Percentiles rank a stretch among this genome's conserved stretches.
These are phyloP conservation scores for Pichia cactophila DNA, from an alignment of 1,139 yeast genomes.

Conservation along the genomic window DNA sequence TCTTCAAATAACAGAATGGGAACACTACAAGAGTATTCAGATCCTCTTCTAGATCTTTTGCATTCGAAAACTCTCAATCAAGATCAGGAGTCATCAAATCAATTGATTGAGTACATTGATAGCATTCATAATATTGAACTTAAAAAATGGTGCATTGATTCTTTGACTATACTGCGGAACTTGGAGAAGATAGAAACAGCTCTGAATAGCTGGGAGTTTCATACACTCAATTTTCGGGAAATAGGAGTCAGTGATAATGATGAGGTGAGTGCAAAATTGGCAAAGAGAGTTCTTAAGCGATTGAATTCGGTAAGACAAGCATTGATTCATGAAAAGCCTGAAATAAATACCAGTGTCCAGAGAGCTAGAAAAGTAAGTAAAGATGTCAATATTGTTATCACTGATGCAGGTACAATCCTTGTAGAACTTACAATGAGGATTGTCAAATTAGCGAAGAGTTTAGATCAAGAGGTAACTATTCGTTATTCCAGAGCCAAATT, in stretches of 20 bases:
- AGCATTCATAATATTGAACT: constrained; percentile 41
- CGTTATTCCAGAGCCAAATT: constrained; percentile 51
- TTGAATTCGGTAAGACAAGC: constrained; percentile 24
- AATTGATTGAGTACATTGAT: constrained; percentile 37
- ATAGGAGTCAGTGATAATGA: constrained; percentile 16
- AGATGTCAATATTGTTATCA: constrained; percentile 35
- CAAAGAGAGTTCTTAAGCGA: constrained; percentile 41
- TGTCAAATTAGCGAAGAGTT: constrained; percentile 41
- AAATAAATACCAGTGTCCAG: constrained; percentile 26
- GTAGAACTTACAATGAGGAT: constrained; percentile 43
- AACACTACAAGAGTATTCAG: constrained; percentile 30
- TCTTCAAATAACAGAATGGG: not conserved
- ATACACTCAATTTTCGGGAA: constrained; percentile 44
- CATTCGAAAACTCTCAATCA: constrained; percentile 44
- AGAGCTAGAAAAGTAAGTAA: constrained; percentile 33
- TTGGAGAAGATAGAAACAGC: constrained; percentile 43
- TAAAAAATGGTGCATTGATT: constrained; percentile 43
- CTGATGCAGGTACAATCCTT: constrained; percentile 52
- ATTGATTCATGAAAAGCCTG: constrained; percentile 3
- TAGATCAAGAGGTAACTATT: constrained; percentile 44
- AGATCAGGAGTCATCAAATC: constrained; percentile 36
- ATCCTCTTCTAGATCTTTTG: constrained; percentile 42
- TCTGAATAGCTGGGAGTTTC: constrained; percentile 49
- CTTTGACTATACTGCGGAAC: constrained; percentile 42
- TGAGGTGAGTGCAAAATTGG: constrained; percentile 40